Conservation (phyloP, 306 rosid species). For the Cicer bijugum region DNA sequence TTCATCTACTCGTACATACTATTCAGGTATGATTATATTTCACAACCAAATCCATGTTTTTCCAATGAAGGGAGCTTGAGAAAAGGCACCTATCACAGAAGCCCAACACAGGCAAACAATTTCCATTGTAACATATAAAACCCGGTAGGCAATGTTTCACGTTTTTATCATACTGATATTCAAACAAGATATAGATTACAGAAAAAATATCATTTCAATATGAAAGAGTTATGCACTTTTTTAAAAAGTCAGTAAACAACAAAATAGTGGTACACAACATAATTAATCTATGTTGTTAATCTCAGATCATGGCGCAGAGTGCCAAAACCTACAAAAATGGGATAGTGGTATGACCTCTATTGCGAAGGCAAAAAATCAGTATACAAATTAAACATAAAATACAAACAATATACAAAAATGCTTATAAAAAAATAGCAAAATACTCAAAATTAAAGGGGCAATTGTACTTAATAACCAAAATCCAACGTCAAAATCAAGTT, state of each 20-base stretch:
- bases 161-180: neutral
- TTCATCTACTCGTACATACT: neutral
- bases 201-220: neutral
- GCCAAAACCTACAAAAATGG: too few relatives aligned
- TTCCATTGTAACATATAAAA: neutral
- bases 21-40: constrained; percentile 16
- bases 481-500: too few relatives aligned
- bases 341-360: too few relatives aligned
- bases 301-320: too few relatives aligned
- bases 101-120: constrained; percentile 8
- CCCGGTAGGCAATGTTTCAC: neutral
- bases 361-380: too few relatives aligned
- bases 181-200: constrained; percentile 15
- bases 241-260: constrained; percentile 14
- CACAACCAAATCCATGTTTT: constrained; percentile 11
- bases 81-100: constrained; percentile 11
- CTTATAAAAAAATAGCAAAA: too few relatives aligned
- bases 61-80: neutral
- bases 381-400: too few relatives aligned
- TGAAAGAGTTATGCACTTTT: neutral
- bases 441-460: too few relatives aligned
- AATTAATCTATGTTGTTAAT: neutral
- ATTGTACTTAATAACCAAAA: too few relatives aligned
- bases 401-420: too few relatives aligned
- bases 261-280: neutral